Evolutionary conservation across 495 filamentous ascomycete species (phyloP), one percentile per base, ranked within the genome.

Genomic region (Endocarpon pusillum): DNA sequence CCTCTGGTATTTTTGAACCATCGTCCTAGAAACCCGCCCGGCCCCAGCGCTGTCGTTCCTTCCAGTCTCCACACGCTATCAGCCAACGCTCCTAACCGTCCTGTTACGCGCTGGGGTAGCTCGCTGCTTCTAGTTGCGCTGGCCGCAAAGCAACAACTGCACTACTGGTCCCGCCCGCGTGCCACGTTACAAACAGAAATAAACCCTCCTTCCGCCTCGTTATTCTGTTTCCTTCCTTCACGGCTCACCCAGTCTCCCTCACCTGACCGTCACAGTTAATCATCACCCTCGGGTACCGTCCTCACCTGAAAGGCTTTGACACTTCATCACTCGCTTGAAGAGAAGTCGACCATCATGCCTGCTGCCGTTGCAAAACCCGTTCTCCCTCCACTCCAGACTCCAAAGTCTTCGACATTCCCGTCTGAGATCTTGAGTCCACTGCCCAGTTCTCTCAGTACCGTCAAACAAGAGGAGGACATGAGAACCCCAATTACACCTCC

Each of bases 401-500:
- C 83, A 19, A 63, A 72, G 47, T 78, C 73, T 32, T 67, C 71
- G 33, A 77, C 75, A 36, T 82, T 87, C 45, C 82, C 83, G 15
- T 81, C 81, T 11, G 79, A 87, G 52, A 62, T 87, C 12, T 67
- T 67, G 27, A 38, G 37, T 32, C 38, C 47, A 36, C 33, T 34
- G 21, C 56, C 65, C 5, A 54, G 55, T 42, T 54, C 53, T 40
- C 39, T 62, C 46, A 62, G 34, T 21, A 36, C 38, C 12, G 42
- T 71, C 41, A 69, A 68, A 38, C 54, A 59, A 33, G 64, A 69
- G 36, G 66, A 74, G 40, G 43, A 59, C 19, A 51, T 61, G 21
- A 73, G 73, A 46, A 94, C 85, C 2, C 87, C 86, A 31, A 91
- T 96, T 57, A 89, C 79, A n/a, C 86, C 87, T 19, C 87, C 87